Evolutionary conservation across 495 filamentous ascomycete genomes (phyloP), one percentile per base, ranked within the genome.

Genomic region (Talaromyces wortmannii): DNA sequence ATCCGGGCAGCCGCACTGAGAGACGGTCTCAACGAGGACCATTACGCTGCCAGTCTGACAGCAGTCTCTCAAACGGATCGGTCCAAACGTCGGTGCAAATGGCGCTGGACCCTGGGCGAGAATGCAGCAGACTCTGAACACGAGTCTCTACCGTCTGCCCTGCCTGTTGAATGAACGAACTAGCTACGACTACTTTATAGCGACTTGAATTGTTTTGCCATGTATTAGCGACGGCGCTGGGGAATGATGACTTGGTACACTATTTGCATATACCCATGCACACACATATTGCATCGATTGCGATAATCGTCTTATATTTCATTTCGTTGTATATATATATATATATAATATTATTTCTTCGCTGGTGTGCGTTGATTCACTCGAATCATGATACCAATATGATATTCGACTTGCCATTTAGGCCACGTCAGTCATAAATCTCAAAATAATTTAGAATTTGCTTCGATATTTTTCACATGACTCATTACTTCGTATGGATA

Each of bases 81-180:
- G 3, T 63, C 62, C 53, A 83, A 82, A 53, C 75, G 77, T 18
- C 71, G 76, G 5, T 63, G 80, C 16, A 74, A 80, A 61, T 84
- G 81, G 81, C 64, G 68, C 49, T 84, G 81, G 81, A 84, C 81
- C 4, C 59, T 84, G 13, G 79, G 71, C 0, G 18, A 50, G 3
- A 43, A 50, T 32, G 13, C 36, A 40, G 5, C 36, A 40, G 36
- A 40, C 36, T 40, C 36, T 5, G 36, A 40, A 13, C 8, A 2
- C 36, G 8, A 48, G 45, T 16, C 45, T 48, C 4, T 16, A 48
- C 10, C 45, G 6, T 15, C 18, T n/a, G n/a, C n/a, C n/a, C n/a
- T 23, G 23, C 23, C 23, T 23, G 23, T 23, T 23, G 23, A 23
- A 23, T 2, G 4, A 4, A 23, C 23, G 23, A 23, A 23, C 23